phyloP scores from a whole-genome alignment of 768 basidiomycete genomes.

The Lenzites betulinus region DNA sequence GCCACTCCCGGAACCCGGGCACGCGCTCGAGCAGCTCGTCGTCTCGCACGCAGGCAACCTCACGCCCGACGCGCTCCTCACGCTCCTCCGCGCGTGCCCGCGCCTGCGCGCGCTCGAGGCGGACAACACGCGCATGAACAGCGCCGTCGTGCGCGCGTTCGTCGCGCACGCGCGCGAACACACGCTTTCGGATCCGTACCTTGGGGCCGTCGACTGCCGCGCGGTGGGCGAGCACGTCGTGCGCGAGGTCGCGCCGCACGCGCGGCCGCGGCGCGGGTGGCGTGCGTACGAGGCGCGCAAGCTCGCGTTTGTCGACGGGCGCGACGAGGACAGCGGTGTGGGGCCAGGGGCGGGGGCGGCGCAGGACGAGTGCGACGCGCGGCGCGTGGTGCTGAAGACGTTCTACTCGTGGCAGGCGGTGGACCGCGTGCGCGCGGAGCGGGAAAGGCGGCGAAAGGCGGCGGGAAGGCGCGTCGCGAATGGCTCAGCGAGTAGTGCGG shows the following conservation, averaged over 20 bases:
- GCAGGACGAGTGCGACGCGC: slow-evolving; percentile 80
- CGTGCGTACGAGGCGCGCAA: slow-evolving; percentile 71
- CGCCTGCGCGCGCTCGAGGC: slow-evolving; percentile 69
- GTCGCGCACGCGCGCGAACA: slow-evolving; percentile 56
- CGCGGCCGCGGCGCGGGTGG: slow-evolving; percentile 74
- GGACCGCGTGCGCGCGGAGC: slow-evolving; percentile 66
- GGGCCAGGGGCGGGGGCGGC: slow-evolving; percentile 32
- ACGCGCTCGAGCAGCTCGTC: slow-evolving; percentile 69
- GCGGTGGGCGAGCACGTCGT: slow-evolving; percentile 61
- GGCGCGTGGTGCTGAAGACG: slow-evolving; percentile 74
- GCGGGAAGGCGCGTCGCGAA: slow-evolving; percentile 43
- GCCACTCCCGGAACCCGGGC: slow-evolving; percentile 50
- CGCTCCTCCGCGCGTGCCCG: slow-evolving; percentile 64
- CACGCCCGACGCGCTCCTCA: slow-evolving; percentile 61
- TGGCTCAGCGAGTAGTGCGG: slow-evolving; percentile 33
- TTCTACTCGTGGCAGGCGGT: slow-evolving; percentile 89
- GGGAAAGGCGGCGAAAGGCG: slow-evolving; percentile 67
- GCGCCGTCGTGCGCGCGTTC: slow-evolving; percentile 65
- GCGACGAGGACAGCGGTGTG: slow-evolving; percentile 66
- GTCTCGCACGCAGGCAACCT: slow-evolving; percentile 69
- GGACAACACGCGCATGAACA: slow-evolving; percentile 76
- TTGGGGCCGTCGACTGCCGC: slow-evolving; percentile 79
- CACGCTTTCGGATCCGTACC: slow-evolving; percentile 48
- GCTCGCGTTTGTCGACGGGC: slow-evolving; percentile 68
- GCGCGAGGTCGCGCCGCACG: slow-evolving; percentile 58